Conservation (phyloP, 2,329 filamentous ascomycete species). For the Orbilia ellipsospora region DNA sequence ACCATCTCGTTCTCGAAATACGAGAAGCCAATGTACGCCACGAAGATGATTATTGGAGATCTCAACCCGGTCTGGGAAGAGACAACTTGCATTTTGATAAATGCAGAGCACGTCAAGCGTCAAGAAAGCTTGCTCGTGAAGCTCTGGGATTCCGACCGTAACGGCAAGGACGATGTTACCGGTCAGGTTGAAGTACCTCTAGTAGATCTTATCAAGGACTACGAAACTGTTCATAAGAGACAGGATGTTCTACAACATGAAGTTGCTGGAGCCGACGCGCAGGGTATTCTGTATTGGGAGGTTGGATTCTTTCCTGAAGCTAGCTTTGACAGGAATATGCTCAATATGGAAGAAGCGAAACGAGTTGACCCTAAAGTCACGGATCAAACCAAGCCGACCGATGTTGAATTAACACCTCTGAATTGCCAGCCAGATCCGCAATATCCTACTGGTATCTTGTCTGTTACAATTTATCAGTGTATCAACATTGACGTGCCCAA, state of each 20-base stretch:
- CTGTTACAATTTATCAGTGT: conserved; percentile 89
- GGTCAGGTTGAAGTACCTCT: conserved; percentile 94
- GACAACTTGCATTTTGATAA: conserved; percentile 84
- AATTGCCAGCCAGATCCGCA: conserved; percentile 92
- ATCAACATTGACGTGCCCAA: conserved; percentile 78
- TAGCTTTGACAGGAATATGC: conserved; percentile 82
- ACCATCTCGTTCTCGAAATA: conserved; percentile 96
- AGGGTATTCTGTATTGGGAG: conserved; percentile 93
- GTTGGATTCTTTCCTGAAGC: conserved; percentile 95
- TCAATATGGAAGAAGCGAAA: conserved; percentile 75
- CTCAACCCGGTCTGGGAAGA: conserved; percentile 94
- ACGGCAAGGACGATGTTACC: conserved; percentile 89
- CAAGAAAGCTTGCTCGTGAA: conserved; percentile 94
- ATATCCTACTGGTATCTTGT: conserved; percentile 91
- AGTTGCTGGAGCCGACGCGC: conserved; percentile 86
- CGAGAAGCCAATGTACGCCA: conserved; percentile 97
- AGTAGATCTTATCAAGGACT: conserved; percentile 93
- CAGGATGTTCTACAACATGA: conserved; percentile 84
- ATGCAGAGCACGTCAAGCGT: conserved; percentile 87
- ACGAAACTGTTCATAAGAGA: conserved; percentile 91
- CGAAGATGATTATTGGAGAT: conserved; percentile 92
- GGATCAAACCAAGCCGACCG: conserved; percentile 78
- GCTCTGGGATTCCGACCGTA: conserved; percentile 94
- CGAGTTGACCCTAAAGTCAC: conserved; percentile 84
- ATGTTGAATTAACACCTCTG: conserved; percentile 82